phyloP scores from a whole-genome alignment of 169 alveolate genomes.

The Toxoplasma gondii region DNA sequence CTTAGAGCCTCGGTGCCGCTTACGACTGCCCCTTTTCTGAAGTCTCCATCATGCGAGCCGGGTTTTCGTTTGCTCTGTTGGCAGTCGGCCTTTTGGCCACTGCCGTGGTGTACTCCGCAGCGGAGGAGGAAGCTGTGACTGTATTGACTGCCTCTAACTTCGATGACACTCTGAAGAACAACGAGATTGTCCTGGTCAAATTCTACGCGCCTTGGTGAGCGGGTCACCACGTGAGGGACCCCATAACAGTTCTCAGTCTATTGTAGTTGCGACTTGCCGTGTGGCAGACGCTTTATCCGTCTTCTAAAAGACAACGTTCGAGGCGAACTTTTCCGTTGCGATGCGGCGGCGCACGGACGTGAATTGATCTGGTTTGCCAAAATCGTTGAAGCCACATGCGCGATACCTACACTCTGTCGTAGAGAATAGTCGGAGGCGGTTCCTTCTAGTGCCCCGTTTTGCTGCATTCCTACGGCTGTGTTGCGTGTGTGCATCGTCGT shows the following conservation, averaged over 20 bases:
- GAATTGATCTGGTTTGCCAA: too few relatives aligned
- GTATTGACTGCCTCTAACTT: constrained; percentile 29
- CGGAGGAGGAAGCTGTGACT: constrained; percentile 50
- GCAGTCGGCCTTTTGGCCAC: constrained; percentile 33
- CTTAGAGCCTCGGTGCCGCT: too few relatives aligned
- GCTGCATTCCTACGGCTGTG: not conserved
- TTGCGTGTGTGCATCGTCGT: not conserved
- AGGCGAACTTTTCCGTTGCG: too few relatives aligned
- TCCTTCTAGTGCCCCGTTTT: not conserved
- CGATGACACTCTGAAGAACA: constrained; percentile 51
- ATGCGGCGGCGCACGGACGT: too few relatives aligned
- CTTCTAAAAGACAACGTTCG: too few relatives aligned
- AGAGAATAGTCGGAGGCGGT: not conserved
- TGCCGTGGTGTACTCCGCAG: not conserved
- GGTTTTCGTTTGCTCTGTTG: not conserved
- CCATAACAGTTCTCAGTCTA: not conserved
- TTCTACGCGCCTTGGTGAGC: constrained; percentile 63
- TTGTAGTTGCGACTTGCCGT: not conserved
- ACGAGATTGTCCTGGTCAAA: constrained; percentile 59
- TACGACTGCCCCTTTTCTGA: not conserved
- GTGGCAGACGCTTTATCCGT: too few relatives aligned
- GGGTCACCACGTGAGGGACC: not conserved
- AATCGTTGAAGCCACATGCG: too few relatives aligned
- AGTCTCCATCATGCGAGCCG: constrained; percentile 13
- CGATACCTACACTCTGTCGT: too few relatives aligned